Evolutionary conservation across 441 rosid genomes (phyloP).

Genomic region (Breynia disticha): DNA sequence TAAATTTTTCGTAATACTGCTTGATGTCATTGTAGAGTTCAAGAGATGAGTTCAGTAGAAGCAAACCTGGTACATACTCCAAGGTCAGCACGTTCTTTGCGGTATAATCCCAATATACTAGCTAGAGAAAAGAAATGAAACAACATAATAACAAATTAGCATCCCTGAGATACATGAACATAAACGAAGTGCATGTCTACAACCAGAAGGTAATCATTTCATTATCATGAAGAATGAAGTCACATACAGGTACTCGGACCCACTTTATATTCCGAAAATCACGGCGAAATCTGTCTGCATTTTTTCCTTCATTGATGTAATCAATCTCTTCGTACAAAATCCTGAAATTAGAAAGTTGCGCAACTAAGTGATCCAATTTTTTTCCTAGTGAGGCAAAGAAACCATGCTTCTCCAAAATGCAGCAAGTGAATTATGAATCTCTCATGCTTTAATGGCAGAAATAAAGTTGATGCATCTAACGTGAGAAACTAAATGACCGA

Average conservation of each 20-base stretch:
- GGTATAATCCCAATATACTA: constrained; percentile 90
- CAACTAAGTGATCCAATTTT: constrained; percentile 1
- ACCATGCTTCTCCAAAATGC: constrained; percentile 1
- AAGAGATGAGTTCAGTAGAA: constrained; percentile 20
- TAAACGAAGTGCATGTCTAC: background rate
- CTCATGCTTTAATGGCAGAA: background rate
- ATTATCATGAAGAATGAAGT: constrained; percentile 10
- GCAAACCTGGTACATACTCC: constrained; percentile 91
- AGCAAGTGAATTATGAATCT: background rate
- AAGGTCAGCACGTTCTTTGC: constrained; percentile 79
- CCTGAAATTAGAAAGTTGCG: constrained; percentile 35
- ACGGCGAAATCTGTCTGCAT: constrained; percentile 78
- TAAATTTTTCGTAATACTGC: background rate
- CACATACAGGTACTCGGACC: constrained; percentile 92
- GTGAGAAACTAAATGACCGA: background rate
- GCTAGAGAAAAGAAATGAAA: constrained; percentile 28
- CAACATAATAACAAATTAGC: constrained; percentile 5
- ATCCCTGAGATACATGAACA: constrained; percentile 2
- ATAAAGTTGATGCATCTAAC: background rate
- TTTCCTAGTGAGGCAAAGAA: background rate
- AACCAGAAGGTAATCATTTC: background rate
- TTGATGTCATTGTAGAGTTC: constrained; percentile 6
- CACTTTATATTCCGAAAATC: constrained; percentile 87
- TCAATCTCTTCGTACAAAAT: constrained; percentile 89
- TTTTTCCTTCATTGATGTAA: constrained; percentile 89